A percentile compares a stretch with the other conserved stretches of the same genome.
These are phyloP conservation scores for Amoeboradix gromovi DNA, from an alignment of 371 early-diverging fungal species.

Conservation along the genomic window DNA sequence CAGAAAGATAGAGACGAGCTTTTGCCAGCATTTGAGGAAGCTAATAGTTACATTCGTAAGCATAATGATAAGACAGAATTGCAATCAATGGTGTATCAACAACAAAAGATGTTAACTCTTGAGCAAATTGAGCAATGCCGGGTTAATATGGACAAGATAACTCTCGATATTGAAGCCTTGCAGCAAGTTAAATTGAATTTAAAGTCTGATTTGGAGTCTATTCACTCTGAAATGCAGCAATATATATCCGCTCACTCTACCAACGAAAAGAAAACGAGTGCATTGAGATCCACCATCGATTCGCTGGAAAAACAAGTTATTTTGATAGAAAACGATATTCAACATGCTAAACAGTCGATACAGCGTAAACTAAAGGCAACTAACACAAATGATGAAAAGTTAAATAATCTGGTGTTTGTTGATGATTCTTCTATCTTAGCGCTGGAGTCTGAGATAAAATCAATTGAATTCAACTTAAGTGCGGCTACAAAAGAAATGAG, in stretches of 20 bases:
- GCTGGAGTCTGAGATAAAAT: neutral
- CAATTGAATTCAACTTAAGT: neutral
- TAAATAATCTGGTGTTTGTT: neutral
- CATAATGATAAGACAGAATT: constrained; percentile 44
- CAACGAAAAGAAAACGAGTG: constrained; percentile 27
- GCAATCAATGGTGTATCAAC: constrained; percentile 43
- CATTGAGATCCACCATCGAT: constrained; percentile 17
- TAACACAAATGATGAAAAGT: neutral
- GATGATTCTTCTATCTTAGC: neutral
- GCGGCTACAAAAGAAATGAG: neutral
- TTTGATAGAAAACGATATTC: constrained; percentile 10
- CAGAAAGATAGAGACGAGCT: neutral
- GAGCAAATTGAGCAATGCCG: constrained; percentile 9
- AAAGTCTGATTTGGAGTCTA: neutral
- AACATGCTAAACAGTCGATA: constrained; percentile 1
- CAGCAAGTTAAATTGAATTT: neutral
- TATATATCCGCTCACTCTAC: neutral
- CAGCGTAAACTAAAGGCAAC: neutral
- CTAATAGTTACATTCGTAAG: constrained; percentile 24
- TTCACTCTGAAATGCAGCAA: neutral
- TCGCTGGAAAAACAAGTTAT: constrained; percentile 8
- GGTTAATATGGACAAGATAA: neutral
- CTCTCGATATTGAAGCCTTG: neutral
- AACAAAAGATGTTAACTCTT: constrained; percentile 19
- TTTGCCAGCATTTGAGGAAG: neutral